phyloP scores from a whole-genome alignment of 2,329 filamentous ascomycete genomes.

The Sphaerulina vaccinii region DNA sequence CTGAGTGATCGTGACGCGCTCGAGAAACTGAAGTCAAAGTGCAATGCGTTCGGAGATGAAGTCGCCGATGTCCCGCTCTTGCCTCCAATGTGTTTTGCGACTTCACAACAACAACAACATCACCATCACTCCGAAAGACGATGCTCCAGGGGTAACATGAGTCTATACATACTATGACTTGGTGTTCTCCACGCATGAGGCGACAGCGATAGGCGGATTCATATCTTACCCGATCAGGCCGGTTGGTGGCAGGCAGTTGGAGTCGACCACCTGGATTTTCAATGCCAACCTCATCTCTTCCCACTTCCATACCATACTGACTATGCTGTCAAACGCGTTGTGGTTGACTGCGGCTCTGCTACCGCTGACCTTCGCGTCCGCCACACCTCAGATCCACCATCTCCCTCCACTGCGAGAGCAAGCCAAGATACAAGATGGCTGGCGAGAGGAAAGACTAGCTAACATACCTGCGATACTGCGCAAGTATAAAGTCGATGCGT shows the following conservation, averaged over 20 bases:
- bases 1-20: background rate
- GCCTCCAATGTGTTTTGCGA: too few species aligned
- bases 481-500: conserved; percentile 24
- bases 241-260: too few species aligned
- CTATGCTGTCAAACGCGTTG: background rate
- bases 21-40: too few species aligned
- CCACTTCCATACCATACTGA: background rate
- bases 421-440: conserved; percentile 22
- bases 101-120: too few species aligned
- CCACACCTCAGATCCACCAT: conserved; percentile 5
- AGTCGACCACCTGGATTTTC: background rate
- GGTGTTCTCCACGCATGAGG: too few species aligned
- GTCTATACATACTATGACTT: too few species aligned
- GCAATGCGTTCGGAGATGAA: too few species aligned
- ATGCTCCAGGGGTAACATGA: too few species aligned
- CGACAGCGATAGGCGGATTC: too few species aligned
- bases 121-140: too few species aligned
- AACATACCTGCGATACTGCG: conserved; percentile 21
- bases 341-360: background rate
- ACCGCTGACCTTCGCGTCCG: background rate
- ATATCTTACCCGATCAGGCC: too few species aligned
- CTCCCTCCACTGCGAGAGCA: conserved; percentile 23
- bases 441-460: conserved; percentile 22
- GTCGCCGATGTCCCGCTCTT: too few species aligned
- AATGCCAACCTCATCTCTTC: background rate